Base-by-base conservation (phyloP, 129 eudicot species). In the Glebionis coronaria region DNA sequence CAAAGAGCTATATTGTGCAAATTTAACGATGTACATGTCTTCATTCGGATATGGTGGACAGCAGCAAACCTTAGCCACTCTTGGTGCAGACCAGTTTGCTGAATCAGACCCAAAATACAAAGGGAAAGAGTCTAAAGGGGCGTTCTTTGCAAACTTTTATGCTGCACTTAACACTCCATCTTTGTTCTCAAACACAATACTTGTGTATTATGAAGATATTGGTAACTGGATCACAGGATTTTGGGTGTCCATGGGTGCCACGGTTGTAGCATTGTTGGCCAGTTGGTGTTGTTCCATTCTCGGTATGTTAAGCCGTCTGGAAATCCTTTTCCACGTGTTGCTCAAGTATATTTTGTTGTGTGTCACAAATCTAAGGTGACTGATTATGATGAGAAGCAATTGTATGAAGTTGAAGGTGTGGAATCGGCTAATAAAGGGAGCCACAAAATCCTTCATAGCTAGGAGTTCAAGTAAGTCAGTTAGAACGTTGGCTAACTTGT, bases 61-160 rank as follows among this genome's bases (percentile, higher is more conserved):
- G n/a, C n/a, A n/a, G n/a, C n/a, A n/a, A n/a, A n/a, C n/a, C n/a
- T n/a, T n/a, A n/a, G n/a, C n/a, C n/a, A n/a, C n/a, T n/a, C n/a
- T n/a, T n/a, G n/a, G n/a, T n/a, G n/a, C n/a, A n/a, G n/a, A n/a
- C n/a, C n/a, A n/a, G n/a, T n/a, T n/a, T n/a, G n/a, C n/a, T n/a
- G n/a, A n/a, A n/a, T n/a, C n/a, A n/a, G n/a, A n/a, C n/a, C n/a
- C n/a, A n/a, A 56, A 56, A 56, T 56, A 56, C 5, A 74, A 73
- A 40, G 98, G 89, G 65, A 75, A 74, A 8, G 81, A 51, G 19
- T 92, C 98, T 0, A 92, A 88, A 65, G 95, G 89, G 23, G 73
- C 96, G 4, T 92, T 92, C 49, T 92, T 92, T 82, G 89, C 96
- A 77, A 86, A 83, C 80, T 92, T 92, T 65, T 92, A 92, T 78